Conservation (phyloP, 305 asterid genomes). For the Caryopteris hybrid region DNA sequence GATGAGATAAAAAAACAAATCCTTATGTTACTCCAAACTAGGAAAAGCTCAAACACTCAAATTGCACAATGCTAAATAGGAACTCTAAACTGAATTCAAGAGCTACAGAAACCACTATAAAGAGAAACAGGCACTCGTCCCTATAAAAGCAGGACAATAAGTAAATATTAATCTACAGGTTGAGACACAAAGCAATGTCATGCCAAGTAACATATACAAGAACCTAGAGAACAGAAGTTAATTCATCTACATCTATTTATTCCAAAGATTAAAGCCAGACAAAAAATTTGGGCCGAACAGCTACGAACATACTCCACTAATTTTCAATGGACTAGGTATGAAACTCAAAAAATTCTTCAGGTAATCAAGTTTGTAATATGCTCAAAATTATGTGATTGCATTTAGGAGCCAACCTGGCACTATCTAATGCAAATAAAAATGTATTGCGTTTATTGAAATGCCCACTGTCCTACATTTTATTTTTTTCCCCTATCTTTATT, state of each 20-base stretch:
- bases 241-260: not conserved
- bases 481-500: not conserved
- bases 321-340: not conserved
- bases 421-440: not conserved
- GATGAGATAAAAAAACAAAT: slow-evolving; percentile 12
- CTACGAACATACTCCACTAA: not conserved
- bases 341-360: not conserved
- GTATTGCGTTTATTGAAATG: not conserved
- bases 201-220: not conserved
- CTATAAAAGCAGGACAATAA: not conserved
- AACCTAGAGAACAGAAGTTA: not conserved
- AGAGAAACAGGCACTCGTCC: not conserved
- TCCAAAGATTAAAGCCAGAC: not conserved
- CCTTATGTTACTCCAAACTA: not conserved
- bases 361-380: not conserved
- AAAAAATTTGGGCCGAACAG: not conserved
- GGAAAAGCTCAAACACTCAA: slow-evolving; percentile 8
- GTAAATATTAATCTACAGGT: not conserved
- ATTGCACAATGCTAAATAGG: not conserved
- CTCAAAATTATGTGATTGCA: not conserved
- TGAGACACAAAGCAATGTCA: not conserved
- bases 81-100: not conserved
- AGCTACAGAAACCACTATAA: slow-evolving; percentile 1
- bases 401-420: slow-evolving; percentile 2
- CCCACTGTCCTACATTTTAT: not conserved